Percentiles rank a stretch among this genome's conserved stretches.
Evolutionary conservation across 768 basidiomycete species (phyloP).

Genomic region (Phylloporus rhodoxanthus): DNA sequence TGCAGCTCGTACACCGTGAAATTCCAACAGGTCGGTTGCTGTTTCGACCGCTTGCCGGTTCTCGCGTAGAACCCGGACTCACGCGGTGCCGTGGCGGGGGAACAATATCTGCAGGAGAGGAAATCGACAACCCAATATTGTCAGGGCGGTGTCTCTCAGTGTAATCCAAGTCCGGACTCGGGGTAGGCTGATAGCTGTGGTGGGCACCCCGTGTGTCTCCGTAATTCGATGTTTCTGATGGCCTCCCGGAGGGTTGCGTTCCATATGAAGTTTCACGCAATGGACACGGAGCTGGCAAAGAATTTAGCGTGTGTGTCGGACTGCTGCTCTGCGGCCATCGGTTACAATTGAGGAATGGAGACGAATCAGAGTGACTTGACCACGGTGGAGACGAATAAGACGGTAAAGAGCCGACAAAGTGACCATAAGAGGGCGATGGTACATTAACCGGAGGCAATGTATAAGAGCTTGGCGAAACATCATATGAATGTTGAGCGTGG

Average conservation of each 20-base stretch:
- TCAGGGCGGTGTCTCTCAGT: constrained; percentile 32
- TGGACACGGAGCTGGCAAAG: constrained; percentile 23
- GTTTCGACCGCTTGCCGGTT: constrained; percentile 36
- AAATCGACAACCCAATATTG: constrained; percentile 21
- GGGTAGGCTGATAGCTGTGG: constrained; percentile 34
- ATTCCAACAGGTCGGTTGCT: constrained; percentile 70
- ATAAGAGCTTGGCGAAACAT: constrained; percentile 25
- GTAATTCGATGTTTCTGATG: constrained; percentile 31
- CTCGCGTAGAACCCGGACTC: constrained; percentile 47
- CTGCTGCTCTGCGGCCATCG: constrained; percentile 27
- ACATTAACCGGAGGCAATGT: constrained; percentile 30
- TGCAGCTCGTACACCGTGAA: constrained; percentile 72
- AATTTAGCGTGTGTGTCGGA: constrained; percentile 24
- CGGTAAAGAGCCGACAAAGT: constrained; percentile 20
- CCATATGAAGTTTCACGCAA: constrained; percentile 28
- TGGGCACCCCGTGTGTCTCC: constrained; percentile 28
- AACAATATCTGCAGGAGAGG: constrained; percentile 41
- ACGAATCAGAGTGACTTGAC: constrained; percentile 26
- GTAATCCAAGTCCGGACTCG: constrained; percentile 37
- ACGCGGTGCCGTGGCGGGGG: constrained; percentile 54
- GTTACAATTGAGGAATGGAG: constrained; percentile 27
- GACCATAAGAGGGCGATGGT: constrained; percentile 24
- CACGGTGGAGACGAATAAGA: constrained; percentile 27
- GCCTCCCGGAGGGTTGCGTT: constrained; percentile 32
- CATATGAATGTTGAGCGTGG: constrained; percentile 25